Evolutionary conservation across 140 eudicot genomes (phyloP).

Genomic region (Erigeron philadelphicus): DNA sequence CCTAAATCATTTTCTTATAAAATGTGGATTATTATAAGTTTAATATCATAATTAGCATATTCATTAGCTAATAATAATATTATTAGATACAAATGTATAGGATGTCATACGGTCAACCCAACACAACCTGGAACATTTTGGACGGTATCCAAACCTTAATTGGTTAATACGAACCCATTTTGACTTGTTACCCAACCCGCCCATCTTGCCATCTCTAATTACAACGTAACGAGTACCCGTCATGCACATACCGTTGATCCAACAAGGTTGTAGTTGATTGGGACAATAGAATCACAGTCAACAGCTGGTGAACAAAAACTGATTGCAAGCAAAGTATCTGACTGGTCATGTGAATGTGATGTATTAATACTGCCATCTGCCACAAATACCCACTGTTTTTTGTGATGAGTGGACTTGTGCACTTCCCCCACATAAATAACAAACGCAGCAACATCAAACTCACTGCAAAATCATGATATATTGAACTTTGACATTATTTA

Average conservation of each 20-base stretch:
- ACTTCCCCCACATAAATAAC: slow-evolving; percentile 80
- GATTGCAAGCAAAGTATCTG: slow-evolving; percentile 66
- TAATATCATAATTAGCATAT: no score
- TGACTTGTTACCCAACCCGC: neutral
- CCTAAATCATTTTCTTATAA: no score
- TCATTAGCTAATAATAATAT: no score
- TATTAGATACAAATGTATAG: no score
- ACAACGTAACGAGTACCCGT: neutral
- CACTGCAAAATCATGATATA: slow-evolving; percentile 43
- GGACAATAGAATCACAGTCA: slow-evolving; percentile 51
- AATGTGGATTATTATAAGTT: no score
- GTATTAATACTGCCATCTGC: slow-evolving; percentile 50
- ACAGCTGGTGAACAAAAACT: slow-evolving; percentile 56
- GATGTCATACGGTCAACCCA: no score
- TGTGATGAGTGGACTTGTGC: slow-evolving; percentile 47
- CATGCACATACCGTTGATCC: slow-evolving; percentile 67
- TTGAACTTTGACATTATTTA: neutral
- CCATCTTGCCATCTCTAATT: no score
- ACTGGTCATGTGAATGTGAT: slow-evolving; percentile 30
- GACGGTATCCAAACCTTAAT: neutral
- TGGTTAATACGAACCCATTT: neutral
- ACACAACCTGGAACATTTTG: no score
- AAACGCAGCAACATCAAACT: slow-evolving; percentile 75
- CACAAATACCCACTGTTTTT: slow-evolving; percentile 86
- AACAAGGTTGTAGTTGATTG: slow-evolving; percentile 58